phyloP scores from a whole-genome alignment of 352 stramenopile species.

The Phytopythium boreale region DNA sequence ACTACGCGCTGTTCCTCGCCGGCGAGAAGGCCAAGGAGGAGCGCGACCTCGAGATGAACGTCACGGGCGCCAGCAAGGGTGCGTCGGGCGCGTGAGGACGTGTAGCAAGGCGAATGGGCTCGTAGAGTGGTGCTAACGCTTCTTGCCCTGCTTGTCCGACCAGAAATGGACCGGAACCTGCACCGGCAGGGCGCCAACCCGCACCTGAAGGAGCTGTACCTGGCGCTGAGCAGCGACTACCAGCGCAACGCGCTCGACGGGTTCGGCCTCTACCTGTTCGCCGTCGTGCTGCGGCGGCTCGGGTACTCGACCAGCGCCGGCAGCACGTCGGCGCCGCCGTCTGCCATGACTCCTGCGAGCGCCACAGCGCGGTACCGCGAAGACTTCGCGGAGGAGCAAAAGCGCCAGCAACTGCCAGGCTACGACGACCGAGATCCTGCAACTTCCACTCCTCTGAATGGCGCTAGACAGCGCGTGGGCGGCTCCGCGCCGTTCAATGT shows the following conservation, averaged over 20 bases:
- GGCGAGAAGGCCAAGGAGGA: constrained; percentile 83
- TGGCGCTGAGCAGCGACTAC: constrained; percentile 48
- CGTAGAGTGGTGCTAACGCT: too few relatives aligned
- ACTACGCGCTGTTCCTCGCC: constrained; percentile 78
- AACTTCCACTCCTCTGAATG: too few relatives aligned
- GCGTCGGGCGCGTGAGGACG: too few relatives aligned
- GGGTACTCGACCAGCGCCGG: constrained; percentile 61
- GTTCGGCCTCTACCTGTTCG: constrained; percentile 81
- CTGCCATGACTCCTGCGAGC: constrained; percentile 34
- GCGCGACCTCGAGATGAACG: constrained; percentile 68
- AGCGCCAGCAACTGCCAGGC: constrained; percentile 26
- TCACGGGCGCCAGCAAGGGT: constrained; percentile 43
- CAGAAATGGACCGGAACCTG: constrained; percentile 32
- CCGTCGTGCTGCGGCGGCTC: constrained; percentile 63
- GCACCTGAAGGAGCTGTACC: constrained; percentile 68
- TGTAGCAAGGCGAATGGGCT: neutral
- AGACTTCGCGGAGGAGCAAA: constrained; percentile 36
- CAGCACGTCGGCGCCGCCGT: constrained; percentile 18
- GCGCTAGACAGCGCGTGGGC: too few relatives aligned
- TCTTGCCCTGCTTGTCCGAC: too few relatives aligned
- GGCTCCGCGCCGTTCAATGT: constrained; percentile 27
- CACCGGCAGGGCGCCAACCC: constrained; percentile 56
- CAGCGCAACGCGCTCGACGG: constrained; percentile 54
- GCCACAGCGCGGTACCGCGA: constrained; percentile 29
- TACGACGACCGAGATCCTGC: constrained; percentile 8